Base-by-base conservation (phyloP, 257 asterid genomes). In the Solanum phureja region DNA sequence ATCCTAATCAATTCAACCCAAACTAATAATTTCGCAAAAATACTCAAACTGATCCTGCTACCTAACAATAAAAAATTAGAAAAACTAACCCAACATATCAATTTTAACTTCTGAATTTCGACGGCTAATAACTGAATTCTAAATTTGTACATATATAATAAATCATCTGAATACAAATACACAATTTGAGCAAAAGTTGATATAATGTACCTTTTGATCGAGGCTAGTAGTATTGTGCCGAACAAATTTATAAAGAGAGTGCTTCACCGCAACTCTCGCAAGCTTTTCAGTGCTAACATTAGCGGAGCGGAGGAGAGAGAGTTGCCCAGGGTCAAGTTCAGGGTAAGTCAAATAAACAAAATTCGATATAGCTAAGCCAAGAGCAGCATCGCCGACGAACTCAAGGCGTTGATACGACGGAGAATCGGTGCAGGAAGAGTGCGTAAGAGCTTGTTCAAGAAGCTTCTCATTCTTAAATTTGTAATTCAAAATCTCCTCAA, bases 251-350 rank as follows among this genome's bases (percentile, higher is more conserved):
- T 95, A 91, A 5, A 95, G 92, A 4, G 90, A 88, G 84, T 92
- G 94, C 23, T 88, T 91, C 31, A 97, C 98, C 13, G 98, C 95
- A 4, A 93, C 96, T 23, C 98, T 95, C 0, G 98, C 99, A 42
- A 97, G 94, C 83, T 93, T 95, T 92, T 97, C 99, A 4, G 98
- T 97, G 90, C 98, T 93, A 10, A 93, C 79, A 83, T 97, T 95
- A 60, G 96, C 98, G 11, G 98, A 87, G 13, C 98, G 96, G 10
- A 95, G 58, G 66, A 93, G 94, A 5, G 98, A 75, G 64, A 97
- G 95, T 84, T 93, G 91, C 62, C 98, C 99, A 0, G 90, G 98
- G 38, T 92, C 98, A 19, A 88, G 79, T 2, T 87, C 86, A 1
- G 98, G 98, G 89, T 95, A 95, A 9, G 90, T 68, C 73, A 91